Base-by-base conservation (phyloP, 805 yeast species). In the Wickerhamiella qilinensis region DNA sequence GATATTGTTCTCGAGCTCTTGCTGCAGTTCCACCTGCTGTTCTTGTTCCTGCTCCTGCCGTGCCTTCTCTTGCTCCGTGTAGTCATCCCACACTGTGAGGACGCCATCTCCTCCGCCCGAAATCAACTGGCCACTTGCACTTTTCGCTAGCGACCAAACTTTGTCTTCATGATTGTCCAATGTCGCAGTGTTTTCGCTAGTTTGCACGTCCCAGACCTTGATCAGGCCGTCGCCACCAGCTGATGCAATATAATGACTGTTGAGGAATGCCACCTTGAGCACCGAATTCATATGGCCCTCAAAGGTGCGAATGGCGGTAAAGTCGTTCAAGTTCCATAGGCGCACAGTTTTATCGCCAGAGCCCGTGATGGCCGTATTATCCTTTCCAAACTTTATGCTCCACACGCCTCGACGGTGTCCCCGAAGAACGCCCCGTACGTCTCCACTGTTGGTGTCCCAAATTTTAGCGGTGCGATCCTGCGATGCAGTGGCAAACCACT, bases 91-190 rank as follows among this genome's bases (percentile, higher is more conserved):
- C 30, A 83, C 65, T 37, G 83, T 79, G 46, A 91, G 71, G 20
- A 83, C 77, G 39, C 96, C 94, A 58, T 91, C 97, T 1, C 95
- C 96, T 58, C 91, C 97, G 0, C 95, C 97, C 42, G 82, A 73
- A 0, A 83, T 71, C 41, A 91, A 67, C 41, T 69, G 68, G 15
- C 68, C 69, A 18, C 91, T 88, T 47, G 77, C 80, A 27, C 72
- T 60, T 43, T 72, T 67, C 40, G 79, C 74, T 38, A 91, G 57
- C 0, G 96, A 81, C 99, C 98, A 91, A 36, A 91, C 83, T 60
- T 94, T 75, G 57, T 88, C 91, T 43, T 76, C 83, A 55, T 91
- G 99, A 50, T 77, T 77, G 59, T 88, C 97, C 36, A 86, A 66
- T 0, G 97, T 88, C 41, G 77, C 74, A 17, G 78, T 58, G 52